Evolutionary conservation across 2,329 filamentous ascomycete genomes (phyloP), one percentile per base, ranked within the genome.

Genomic region (Monilinia fructicola): DNA sequence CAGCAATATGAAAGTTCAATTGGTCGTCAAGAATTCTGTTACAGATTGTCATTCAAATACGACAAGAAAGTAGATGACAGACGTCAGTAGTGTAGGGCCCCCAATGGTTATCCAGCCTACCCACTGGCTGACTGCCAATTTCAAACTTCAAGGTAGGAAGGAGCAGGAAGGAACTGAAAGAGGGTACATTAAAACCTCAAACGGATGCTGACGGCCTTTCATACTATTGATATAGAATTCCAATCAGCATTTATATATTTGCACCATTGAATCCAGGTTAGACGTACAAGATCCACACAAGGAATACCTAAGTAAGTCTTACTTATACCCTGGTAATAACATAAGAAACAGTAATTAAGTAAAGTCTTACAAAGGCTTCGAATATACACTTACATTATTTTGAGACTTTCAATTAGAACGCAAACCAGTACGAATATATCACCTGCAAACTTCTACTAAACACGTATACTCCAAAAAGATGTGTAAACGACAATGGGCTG

Each of bases 401-500:
- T 7, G 12, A 60, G 12, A 35, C 3, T 31, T 21, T 28, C 18
- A 3, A 7, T 11, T 6, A 12, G 35, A 18, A 5, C 28, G 16
- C 18, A 21, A 2, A 31, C 14, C 26, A 53, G 16, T 31, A 46
- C 18, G 23, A 6, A 21, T 59, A 46, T 31, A 12, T 7, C 26
- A 9, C 4, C n/a, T 10, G 44, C 18, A 7, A n/a, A n/a, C 7
- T 14, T 46, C n/a, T 35, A 14, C 44, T 16, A 2, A 11, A 18
- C 16, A 42, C 40, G 18, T 5, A 35, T 16, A 59, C 2, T 26
- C 31, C n/a, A 10, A 9, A 18, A 48, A 35, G n/a, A 60, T 60
- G 42, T 60, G 56, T 23, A 16, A 3, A 46, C 56, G 56, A 48
- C 42, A 48, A 31, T 60, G 56, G 56, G 42, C n/a, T 48, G 16